Conservation (phyloP, 148 eudicot genomes). For the Nyssa sinensis region DNA sequence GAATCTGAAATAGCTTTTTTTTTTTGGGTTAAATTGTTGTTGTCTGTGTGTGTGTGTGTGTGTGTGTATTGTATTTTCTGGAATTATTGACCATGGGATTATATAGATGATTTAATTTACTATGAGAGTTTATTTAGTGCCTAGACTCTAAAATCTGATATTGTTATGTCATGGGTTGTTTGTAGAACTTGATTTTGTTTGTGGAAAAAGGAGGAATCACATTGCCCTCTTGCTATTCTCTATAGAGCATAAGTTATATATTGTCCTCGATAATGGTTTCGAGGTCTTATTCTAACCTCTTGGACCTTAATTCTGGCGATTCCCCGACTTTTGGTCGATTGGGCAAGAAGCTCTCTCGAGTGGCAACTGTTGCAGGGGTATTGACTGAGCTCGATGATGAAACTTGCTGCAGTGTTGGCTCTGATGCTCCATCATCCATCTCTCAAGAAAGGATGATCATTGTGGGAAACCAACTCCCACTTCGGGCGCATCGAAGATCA, state of each 20-base stretch:
- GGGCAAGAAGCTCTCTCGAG: constrained; percentile 58
- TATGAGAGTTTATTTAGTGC: neutral
- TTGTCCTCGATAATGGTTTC: constrained; percentile 46
- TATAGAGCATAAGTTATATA: neutral
- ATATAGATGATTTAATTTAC: neutral
- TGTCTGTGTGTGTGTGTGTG: no score
- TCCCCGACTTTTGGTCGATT: constrained; percentile 45
- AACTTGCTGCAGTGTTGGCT: constrained; percentile 45
- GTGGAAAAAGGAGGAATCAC: constrained; percentile 22
- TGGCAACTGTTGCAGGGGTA: constrained; percentile 68
- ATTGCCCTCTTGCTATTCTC: constrained; percentile 4
- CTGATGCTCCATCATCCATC: constrained; percentile 68
- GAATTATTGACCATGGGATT: neutral
- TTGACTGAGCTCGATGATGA: constrained; percentile 76
- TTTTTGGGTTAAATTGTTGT: neutral
- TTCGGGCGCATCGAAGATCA: constrained; percentile 47
- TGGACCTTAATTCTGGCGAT: constrained; percentile 67
- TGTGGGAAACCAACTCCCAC: constrained; percentile 85
- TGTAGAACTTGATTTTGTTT: constrained; percentile 10
- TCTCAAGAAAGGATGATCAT: constrained; percentile 69
- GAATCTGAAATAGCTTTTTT: neutral
- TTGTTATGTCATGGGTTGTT: neutral
- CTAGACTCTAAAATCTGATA: constrained; percentile 1
- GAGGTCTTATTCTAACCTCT: constrained; percentile 68
- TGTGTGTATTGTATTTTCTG: neutral